Conservation (phyloP, 257 asterid species). For the Fraxinus americana region DNA sequence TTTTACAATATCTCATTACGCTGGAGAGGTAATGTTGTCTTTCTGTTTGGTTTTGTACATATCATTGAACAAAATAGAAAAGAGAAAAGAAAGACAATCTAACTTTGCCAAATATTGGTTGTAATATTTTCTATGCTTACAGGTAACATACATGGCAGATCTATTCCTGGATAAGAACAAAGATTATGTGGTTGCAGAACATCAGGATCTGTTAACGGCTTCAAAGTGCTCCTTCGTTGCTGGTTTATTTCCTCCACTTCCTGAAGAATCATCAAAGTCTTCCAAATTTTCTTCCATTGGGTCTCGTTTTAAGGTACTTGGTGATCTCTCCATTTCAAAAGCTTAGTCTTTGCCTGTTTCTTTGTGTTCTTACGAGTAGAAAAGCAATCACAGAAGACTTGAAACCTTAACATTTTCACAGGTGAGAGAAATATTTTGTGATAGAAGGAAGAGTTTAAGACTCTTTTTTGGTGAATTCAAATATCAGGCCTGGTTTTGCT, state of each 20-base stretch:
- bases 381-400: background rate
- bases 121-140: slow-evolving; percentile 31
- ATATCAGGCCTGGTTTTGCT: background rate
- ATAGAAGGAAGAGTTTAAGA: background rate
- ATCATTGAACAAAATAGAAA: slow-evolving; percentile 10
- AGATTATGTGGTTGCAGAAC: slow-evolving; percentile 99
- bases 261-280: slow-evolving; percentile 92
- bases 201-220: slow-evolving; percentile 91
- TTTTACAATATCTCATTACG: slow-evolving; percentile 94
- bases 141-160: slow-evolving; percentile 94
- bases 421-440: background rate
- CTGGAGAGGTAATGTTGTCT: slow-evolving; percentile 83
- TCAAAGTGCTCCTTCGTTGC: slow-evolving; percentile 82
- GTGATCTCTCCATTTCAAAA: slow-evolving; percentile 13
- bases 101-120: slow-evolving; percentile 3
- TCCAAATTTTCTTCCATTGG: slow-evolving; percentile 99
- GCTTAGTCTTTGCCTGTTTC: background rate
- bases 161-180: slow-evolving; percentile 96
- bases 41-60: slow-evolving; percentile 5
- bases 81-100: background rate
- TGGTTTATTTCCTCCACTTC: slow-evolving; percentile 91
- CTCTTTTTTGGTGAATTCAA: background rate
- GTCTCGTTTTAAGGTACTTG: slow-evolving; percentile 89
- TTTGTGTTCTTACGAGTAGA: background rate
- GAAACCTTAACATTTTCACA: background rate